Evolutionary conservation across 2,329 filamentous ascomycete species (phyloP).

Genomic region (Colletotrichum sp.): DNA sequence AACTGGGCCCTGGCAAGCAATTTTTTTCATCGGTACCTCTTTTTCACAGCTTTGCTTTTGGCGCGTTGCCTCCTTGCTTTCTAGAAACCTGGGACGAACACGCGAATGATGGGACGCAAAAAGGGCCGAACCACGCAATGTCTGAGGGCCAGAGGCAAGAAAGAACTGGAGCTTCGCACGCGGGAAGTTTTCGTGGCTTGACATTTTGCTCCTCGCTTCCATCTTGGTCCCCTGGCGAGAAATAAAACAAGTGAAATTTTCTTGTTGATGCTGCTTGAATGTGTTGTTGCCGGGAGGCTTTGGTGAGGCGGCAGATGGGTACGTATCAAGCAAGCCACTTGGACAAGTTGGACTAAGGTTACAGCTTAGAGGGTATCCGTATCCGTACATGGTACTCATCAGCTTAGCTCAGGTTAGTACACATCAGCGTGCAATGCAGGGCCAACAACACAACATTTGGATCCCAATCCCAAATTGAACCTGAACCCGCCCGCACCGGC

Average conservation of each 20-base stretch:
- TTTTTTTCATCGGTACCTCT: background rate
- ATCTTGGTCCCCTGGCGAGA: background rate
- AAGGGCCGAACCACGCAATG: conserved; percentile 15
- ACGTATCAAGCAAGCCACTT: background rate
- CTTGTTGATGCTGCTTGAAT: background rate
- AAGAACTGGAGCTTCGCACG: conserved; percentile 12
- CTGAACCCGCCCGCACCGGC: background rate
- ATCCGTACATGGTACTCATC: background rate
- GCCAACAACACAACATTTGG: background rate
- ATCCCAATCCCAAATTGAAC: background rate
- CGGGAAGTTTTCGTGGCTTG: conserved; percentile 7
- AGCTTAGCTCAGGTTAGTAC: too few species aligned
- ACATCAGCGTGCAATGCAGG: background rate
- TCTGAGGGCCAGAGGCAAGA: background rate
- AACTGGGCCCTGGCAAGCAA: conserved; percentile 11
- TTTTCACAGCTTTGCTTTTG: background rate
- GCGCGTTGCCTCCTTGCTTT: background rate
- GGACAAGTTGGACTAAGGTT: background rate
- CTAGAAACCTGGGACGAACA: background rate
- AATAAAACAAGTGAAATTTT: background rate
- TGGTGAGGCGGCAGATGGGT: background rate
- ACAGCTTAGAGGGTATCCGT: background rate
- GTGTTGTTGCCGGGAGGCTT: background rate
- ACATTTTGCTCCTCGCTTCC: background rate
- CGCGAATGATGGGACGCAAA: background rate